Evolutionary conservation across 192 early-diverging fungal genomes (phyloP).

Genomic region (Umbelopsis sp.): DNA sequence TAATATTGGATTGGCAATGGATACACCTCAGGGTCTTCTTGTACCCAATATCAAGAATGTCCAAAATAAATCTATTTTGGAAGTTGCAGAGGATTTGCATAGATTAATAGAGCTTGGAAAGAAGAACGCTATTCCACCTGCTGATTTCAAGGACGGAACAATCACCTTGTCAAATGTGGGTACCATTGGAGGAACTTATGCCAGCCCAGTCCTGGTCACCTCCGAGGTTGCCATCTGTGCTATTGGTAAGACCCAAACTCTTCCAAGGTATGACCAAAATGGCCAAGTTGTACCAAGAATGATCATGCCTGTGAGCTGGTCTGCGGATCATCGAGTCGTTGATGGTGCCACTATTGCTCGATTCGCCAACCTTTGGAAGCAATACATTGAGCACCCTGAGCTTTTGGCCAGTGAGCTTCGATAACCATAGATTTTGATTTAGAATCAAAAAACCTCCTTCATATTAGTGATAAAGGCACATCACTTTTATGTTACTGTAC

Average conservation of each 20-base stretch:
- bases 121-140: conserved; percentile 57
- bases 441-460: neutral
- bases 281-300: conserved; percentile 72
- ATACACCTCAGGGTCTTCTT: conserved; percentile 90
- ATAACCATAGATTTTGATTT: conserved; percentile 34
- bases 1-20: conserved; percentile 97
- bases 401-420: conserved; percentile 69
- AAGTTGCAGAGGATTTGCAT: conserved; percentile 85
- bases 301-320: conserved; percentile 84
- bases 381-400: conserved; percentile 82
- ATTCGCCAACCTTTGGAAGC: conserved; percentile 86
- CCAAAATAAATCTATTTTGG: conserved; percentile 81
- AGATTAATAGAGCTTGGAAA: conserved; percentile 69
- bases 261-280: conserved; percentile 79
- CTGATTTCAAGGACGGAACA: conserved; percentile 83
- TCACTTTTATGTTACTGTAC: no score
- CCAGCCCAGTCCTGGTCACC: conserved; percentile 88
- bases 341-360: conserved; percentile 96
- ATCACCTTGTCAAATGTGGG: conserved; percentile 96
- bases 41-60: conserved; percentile 96
- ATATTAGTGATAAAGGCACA: no score
- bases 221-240: conserved; percentile 90
- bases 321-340: conserved; percentile 95
- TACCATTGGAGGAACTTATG: conserved; percentile 87
- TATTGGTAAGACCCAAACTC: conserved; percentile 78